These are phyloP conservation scores for Saposhnikovia divaricata DNA, from an alignment of 129 eudicot genomes.

Conservation along the genomic window DNA sequence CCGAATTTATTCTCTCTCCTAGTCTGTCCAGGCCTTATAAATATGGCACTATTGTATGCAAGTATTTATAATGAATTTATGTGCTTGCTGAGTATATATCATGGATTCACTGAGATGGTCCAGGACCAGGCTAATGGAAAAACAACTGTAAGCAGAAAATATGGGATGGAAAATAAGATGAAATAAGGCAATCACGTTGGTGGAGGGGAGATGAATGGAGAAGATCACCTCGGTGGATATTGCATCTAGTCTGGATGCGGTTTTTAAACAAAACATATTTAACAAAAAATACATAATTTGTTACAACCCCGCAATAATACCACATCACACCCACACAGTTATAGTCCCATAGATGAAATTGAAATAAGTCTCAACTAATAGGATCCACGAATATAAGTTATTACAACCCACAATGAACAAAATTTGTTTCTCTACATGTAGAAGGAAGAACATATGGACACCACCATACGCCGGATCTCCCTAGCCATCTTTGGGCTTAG, in stretches of 20 bases:
- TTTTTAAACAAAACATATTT: slow-evolving; percentile 42
- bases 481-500: too few species aligned
- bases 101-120: not conserved
- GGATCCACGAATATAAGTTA: too few species aligned
- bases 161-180: not conserved
- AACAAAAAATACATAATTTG: too few species aligned
- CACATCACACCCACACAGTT: too few species aligned
- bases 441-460: too few species aligned
- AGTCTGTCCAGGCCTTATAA: not conserved
- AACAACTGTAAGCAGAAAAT: not conserved
- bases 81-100: not conserved
- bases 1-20: not conserved
- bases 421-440: too few species aligned
- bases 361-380: too few species aligned
- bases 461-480: too few species aligned
- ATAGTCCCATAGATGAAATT: too few species aligned
- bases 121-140: not conserved
- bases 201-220: slow-evolving; percentile 12
- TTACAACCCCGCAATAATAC: too few species aligned
- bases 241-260: slow-evolving; percentile 50
- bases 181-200: not conserved
- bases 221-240: slow-evolving; percentile 40
- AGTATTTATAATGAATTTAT: not conserved
- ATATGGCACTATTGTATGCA: not conserved
- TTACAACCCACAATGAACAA: too few species aligned